phyloP scores from a whole-genome alignment of 352 stramenopile species.

The Pythium sp. region DNA sequence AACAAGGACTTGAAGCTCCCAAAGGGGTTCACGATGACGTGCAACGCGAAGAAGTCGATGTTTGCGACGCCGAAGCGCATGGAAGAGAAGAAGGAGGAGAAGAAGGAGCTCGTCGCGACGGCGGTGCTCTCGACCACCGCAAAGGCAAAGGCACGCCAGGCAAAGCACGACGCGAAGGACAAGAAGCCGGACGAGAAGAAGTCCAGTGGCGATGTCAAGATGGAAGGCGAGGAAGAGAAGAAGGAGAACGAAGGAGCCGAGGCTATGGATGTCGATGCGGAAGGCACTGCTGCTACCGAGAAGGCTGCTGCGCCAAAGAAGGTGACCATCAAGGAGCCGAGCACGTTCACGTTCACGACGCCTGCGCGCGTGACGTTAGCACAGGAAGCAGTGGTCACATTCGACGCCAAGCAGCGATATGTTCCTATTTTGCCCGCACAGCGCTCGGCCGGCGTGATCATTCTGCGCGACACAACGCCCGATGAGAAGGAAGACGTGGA shows the following conservation, averaged over 20 bases:
- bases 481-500: constrained; percentile 93
- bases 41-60: constrained; percentile 92
- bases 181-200: constrained; percentile 49
- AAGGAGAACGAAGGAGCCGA: constrained; percentile 54
- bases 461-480: constrained; percentile 94
- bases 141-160: constrained; percentile 93
- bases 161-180: constrained; percentile 90
- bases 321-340: constrained; percentile 88
- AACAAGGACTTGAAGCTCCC: constrained; percentile 98
- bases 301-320: constrained; percentile 50
- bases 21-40: constrained; percentile 92
- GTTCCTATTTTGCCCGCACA: constrained; percentile 72
- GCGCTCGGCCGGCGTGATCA: constrained; percentile 90
- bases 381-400: constrained; percentile 90
- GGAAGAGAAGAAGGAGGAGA: constrained; percentile 99
- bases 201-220: constrained; percentile 35
- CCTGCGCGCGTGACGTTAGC: constrained; percentile 91
- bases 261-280: constrained; percentile 75
- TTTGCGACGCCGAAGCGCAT: constrained; percentile 98
- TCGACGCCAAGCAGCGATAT: constrained; percentile 93
- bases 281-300: constrained; percentile 29
- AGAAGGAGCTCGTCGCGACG: constrained; percentile 97
- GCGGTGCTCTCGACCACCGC: constrained; percentile 97
- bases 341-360: constrained; percentile 91
- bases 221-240: constrained; percentile 42